phyloP scores from a whole-genome alignment of 2,329 filamentous ascomycete genomes.

The Arthroderma uncinatum region DNA sequence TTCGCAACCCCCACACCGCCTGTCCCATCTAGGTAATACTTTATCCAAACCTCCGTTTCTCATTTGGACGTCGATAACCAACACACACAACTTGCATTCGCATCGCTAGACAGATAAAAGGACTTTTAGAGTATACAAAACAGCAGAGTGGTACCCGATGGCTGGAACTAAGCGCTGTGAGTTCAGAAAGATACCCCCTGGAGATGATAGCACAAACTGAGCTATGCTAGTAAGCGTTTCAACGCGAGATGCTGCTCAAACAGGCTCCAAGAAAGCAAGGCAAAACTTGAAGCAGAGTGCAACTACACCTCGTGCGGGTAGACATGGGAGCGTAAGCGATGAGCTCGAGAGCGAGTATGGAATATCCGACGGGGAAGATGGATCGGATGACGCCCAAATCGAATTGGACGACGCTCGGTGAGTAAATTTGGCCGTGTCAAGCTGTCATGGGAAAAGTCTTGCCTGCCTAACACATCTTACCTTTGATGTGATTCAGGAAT shows the following conservation, averaged over 20 bases:
- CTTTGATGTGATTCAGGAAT: constrained; percentile 6
- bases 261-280: neutral
- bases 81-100: neutral
- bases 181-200: neutral
- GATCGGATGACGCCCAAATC: constrained; percentile 7
- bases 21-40: neutral
- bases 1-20: neutral
- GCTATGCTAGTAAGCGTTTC: neutral
- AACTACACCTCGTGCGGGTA: neutral
- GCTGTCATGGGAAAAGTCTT: neutral
- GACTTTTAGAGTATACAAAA: neutral
- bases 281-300: neutral
- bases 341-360: neutral
- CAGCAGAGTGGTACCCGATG: neutral
- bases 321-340: neutral
- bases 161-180: neutral
- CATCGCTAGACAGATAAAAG: neutral
- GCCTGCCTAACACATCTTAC: neutral
- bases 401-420: constrained; percentile 13
- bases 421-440: neutral
- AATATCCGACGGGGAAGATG: constrained; percentile 2
- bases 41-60: neutral
- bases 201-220: neutral
- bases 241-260: neutral
- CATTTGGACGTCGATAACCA: neutral